Evolutionary conservation across 352 stramenopile species (phyloP).

Genomic region (Globisporangium megalacanthum): DNA sequence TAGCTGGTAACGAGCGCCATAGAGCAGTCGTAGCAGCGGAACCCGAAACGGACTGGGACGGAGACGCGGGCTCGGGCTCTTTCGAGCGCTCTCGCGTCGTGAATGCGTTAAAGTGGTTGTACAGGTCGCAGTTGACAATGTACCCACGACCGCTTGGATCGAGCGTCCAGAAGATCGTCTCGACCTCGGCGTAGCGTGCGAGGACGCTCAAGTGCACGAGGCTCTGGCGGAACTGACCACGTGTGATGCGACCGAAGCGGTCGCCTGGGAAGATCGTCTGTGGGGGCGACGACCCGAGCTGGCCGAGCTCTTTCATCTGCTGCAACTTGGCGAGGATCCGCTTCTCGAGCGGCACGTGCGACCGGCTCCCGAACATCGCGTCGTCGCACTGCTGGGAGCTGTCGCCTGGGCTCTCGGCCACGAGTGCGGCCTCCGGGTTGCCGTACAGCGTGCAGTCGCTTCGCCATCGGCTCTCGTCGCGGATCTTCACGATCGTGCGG

Average conservation of each 20-base stretch:
- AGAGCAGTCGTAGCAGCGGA: background rate
- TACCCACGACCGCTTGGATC: conserved; percentile 61
- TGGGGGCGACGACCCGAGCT: conserved; percentile 38
- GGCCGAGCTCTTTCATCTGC: conserved; percentile 57
- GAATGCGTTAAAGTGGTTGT: conserved; percentile 54
- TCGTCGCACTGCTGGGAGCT: conserved; percentile 23
- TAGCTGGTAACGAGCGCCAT: conserved; percentile 23
- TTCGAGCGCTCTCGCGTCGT: background rate
- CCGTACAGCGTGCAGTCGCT: conserved; percentile 32
- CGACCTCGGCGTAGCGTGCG: conserved; percentile 59
- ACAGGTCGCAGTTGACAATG: conserved; percentile 50
- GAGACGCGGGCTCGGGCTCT: background rate
- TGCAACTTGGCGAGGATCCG: conserved; percentile 56
- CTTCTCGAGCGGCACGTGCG: conserved; percentile 31
- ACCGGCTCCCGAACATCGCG: conserved; percentile 24
- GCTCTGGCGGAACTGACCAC: conserved; percentile 68
- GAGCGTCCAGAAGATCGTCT: conserved; percentile 69
- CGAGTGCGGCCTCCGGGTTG: conserved; percentile 9
- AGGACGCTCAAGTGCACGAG: conserved; percentile 60
- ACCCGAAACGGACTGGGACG: background rate
- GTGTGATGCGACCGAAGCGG: conserved; percentile 61
- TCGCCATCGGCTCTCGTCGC: conserved; percentile 57
- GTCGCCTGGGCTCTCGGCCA: conserved; percentile 3
- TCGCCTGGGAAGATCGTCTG: conserved; percentile 68
- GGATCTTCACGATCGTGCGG: conserved; percentile 58